A percentile compares a stretch with the other conserved stretches of the same genome.
These are phyloP conservation scores for Phytophthora chlamydospora DNA, from an alignment of 352 stramenopile species.

Conservation along the genomic window DNA sequence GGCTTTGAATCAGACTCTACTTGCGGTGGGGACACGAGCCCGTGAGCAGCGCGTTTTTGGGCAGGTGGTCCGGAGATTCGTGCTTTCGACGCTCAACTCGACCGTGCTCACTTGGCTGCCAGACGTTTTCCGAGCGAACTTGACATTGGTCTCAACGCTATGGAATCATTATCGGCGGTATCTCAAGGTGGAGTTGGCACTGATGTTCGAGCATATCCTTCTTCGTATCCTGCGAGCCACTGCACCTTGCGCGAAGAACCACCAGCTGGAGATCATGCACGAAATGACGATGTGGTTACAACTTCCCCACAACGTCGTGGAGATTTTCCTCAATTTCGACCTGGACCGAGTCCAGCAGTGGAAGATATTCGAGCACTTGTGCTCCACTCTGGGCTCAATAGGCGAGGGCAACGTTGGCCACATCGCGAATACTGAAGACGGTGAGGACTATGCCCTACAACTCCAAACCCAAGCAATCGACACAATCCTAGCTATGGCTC, in stretches of 20 bases:
- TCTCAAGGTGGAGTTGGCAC: conserved; percentile 81
- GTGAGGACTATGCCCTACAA: conserved; percentile 40
- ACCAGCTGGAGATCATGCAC: conserved; percentile 81
- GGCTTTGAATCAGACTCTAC: conserved; percentile 74
- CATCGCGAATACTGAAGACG: conserved; percentile 37
- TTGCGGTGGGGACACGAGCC: conserved; percentile 48
- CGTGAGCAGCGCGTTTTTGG: conserved; percentile 73
- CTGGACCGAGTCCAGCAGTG: conserved; percentile 87
- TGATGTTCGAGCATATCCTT: conserved; percentile 85
- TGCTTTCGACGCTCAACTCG: conserved; percentile 75
- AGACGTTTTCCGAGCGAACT: conserved; percentile 60
- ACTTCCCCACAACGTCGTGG: conserved; percentile 85
- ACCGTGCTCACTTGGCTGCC: conserved; percentile 62
- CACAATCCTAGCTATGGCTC: conserved; percentile 74
- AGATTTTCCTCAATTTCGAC: conserved; percentile 91
- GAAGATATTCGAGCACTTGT: conserved; percentile 91
- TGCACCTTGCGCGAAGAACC: conserved; percentile 47
- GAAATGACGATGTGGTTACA: conserved; percentile 82
- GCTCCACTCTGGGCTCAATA: conserved; percentile 72
- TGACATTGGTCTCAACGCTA: conserved; percentile 75
- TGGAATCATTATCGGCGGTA: conserved; percentile 88
- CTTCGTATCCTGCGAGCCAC: conserved; percentile 71
- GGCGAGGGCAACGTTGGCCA: conserved; percentile 58
- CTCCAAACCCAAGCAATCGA: conserved; percentile 74
- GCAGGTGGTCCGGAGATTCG: conserved; percentile 78